Conservation (phyloP, 176 grass and related monocot species). For the Guadua angustifolia region DNA sequence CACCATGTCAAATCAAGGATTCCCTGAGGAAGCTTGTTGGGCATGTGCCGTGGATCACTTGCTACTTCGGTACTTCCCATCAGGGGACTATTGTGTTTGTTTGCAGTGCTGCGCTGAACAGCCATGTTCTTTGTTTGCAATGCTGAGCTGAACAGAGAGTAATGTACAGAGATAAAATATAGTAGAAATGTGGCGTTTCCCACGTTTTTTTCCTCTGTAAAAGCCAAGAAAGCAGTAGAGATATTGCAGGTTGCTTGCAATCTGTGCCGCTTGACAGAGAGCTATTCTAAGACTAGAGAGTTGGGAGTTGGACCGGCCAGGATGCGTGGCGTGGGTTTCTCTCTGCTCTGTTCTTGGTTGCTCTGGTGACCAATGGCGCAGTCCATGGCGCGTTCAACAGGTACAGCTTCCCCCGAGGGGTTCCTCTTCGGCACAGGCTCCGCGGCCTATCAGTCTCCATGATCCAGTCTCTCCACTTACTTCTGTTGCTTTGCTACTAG, state of each 20-base stretch:
- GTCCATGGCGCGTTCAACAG: conserved; percentile 38
- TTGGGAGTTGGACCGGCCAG: neutral
- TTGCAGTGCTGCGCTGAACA: too few relatives aligned
- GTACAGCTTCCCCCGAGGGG: conserved; percentile 50
- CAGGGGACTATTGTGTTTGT: too few relatives aligned
- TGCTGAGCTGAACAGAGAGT: too few relatives aligned
- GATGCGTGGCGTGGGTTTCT: neutral
- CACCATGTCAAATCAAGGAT: neutral
- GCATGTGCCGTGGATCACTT: too few relatives aligned
- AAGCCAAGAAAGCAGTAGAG: too few relatives aligned
- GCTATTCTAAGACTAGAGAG: neutral
- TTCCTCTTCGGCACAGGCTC: conserved; percentile 68
- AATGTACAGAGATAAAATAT: too few relatives aligned
- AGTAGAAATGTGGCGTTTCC: neutral
- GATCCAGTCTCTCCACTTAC: neutral
- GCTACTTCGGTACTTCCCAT: too few relatives aligned
- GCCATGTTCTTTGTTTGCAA: too few relatives aligned
- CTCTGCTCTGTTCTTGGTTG: conserved; percentile 26
- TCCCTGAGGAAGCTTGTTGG: too few relatives aligned
- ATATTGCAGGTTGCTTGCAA: neutral
- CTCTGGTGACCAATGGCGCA: conserved; percentile 15
- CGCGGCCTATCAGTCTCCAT: conserved; percentile 34
- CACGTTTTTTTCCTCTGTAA: neutral
- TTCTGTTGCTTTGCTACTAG: neutral
- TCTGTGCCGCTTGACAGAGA: neutral